Evolutionary conservation across 768 basidiomycete species (phyloP).

Genomic region (Pulveroboletus ravenelii): DNA sequence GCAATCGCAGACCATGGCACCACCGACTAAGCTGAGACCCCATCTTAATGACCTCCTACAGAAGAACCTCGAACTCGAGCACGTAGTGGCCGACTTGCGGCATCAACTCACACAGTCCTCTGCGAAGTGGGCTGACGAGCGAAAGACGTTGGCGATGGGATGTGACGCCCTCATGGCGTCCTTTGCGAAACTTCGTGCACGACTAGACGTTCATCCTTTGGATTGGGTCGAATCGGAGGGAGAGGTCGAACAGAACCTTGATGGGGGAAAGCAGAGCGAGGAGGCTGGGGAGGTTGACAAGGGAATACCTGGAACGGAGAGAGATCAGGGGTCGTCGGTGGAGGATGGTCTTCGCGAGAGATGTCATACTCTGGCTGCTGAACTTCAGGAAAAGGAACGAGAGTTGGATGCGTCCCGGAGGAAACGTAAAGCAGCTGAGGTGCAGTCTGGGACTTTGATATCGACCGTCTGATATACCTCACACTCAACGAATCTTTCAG

Average conservation of each 20-base stretch:
- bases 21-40: conserved; percentile 22
- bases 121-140: conserved; percentile 28
- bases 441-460: conserved; percentile 7
- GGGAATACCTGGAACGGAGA: conserved; percentile 3
- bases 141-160: conserved; percentile 18
- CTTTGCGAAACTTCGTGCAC: conserved; percentile 28
- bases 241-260: conserved; percentile 23
- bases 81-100: conserved; percentile 24
- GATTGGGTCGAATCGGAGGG: conserved; percentile 23
- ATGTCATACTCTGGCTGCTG: conserved; percentile 13
- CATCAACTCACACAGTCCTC: conserved; percentile 27
- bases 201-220: conserved; percentile 17
- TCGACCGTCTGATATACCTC: conserved; percentile 3
- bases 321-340: conserved; percentile 5
- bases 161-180: conserved; percentile 29
- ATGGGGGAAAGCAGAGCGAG: conserved; percentile 12
- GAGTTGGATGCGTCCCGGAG: conserved; percentile 15
- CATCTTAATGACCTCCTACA: conserved; percentile 26
- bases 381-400: conserved; percentile 19
- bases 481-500: conserved; percentile 11
- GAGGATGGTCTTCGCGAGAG: conserved; percentile 8
- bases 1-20: conserved; percentile 17
- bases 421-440: conserved; percentile 16
- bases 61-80: conserved; percentile 28
- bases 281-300: conserved; percentile 12